phyloP scores from a whole-genome alignment of 495 filamentous ascomycete genomes.

The Podospora pseudoanserina region DNA sequence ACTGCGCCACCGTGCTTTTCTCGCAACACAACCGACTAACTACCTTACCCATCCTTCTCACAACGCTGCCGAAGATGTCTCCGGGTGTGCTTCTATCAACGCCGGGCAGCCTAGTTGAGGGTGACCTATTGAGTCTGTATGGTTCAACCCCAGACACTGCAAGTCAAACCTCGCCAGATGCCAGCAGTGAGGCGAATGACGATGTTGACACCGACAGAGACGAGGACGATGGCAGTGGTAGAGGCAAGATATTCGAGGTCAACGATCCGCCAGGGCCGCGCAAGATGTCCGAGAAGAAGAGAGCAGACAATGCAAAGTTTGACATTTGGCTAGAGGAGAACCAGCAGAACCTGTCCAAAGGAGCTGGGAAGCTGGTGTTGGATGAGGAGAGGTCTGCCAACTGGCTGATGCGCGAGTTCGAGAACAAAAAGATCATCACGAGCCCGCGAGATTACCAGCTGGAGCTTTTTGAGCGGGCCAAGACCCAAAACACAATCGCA shows the following conservation, averaged over 20 bases:
- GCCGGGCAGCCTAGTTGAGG: not conserved
- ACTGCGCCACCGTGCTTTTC: not conserved
- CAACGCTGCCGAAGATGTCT: not conserved
- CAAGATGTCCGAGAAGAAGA: conserved; percentile 47
- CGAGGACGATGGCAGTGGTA: conserved; percentile 17
- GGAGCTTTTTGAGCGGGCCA: conserved; percentile 88
- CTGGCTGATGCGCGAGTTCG: conserved; percentile 28
- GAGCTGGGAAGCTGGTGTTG: conserved; percentile 8
- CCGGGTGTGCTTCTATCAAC: not conserved
- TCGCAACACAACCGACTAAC: not conserved
- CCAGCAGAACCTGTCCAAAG: conserved; percentile 21
- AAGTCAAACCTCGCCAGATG: not conserved
- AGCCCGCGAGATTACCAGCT: conserved; percentile 87
- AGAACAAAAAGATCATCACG: conserved; percentile 54
- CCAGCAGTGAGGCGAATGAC: not conserved
- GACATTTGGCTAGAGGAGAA: conserved; percentile 41
- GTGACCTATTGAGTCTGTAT: not conserved
- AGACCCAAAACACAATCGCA: conserved; percentile 82
- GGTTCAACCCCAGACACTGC: not conserved
- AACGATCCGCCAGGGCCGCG: conserved; percentile 27
- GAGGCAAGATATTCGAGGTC: conserved; percentile 19
- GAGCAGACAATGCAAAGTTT: conserved; percentile 52
- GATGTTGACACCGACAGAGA: conserved; percentile 20
- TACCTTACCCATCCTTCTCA: not conserved
- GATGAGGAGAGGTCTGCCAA: conserved; percentile 28